Base-by-base conservation (phyloP, 2,329 filamentous ascomycete species). In the Rosellinia necatrix region DNA sequence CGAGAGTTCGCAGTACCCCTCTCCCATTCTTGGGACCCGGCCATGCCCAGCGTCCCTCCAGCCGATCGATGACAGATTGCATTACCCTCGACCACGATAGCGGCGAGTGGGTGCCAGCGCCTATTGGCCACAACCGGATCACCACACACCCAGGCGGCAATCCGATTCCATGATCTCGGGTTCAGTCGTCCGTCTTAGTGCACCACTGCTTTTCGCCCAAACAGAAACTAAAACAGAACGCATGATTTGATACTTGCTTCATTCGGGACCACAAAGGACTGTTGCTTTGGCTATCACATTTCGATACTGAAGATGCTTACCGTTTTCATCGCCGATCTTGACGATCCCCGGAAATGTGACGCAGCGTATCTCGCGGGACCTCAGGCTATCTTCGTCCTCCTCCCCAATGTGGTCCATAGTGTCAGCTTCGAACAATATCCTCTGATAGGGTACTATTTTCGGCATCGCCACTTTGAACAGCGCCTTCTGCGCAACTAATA, bases 401-500 rank as follows among this genome's bases (percentile, higher is more conserved):
- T 83, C 84, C 30, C 84, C 81, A 41, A 87, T 77, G 64, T 89
- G 85, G 63, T 89, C 86, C 86, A 89, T 89, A 3, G 73, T 81
- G 22, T 76, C 74, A 1, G 74, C 56, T 64, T 88, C 82, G 65
- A 88, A 89, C 46, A 79, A 68, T 3, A 78, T 74, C 55, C 72
- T 74, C 65, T 85, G 81, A 64, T 84, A 79, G 4, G 81, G 77
- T 55, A 77, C 66, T 21, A 82, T 73, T 32, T 72, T 70, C 19
- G 83, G 83, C 81, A 86, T 84, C 57, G 75, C 72, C 24, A 85
- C 75, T 17, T 74, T 75, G 63, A 87, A 81, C 10, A 80, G 74
- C 47, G 84, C 84, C 64, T 82, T 84, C 64, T 87, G 84, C 27
- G 81, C 79, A 22, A 77, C 77, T 38, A 87, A 74, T 25, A 82